Base-by-base conservation (phyloP, 441 rosid genomes). In the Pelargonium cotyledonis region DNA sequence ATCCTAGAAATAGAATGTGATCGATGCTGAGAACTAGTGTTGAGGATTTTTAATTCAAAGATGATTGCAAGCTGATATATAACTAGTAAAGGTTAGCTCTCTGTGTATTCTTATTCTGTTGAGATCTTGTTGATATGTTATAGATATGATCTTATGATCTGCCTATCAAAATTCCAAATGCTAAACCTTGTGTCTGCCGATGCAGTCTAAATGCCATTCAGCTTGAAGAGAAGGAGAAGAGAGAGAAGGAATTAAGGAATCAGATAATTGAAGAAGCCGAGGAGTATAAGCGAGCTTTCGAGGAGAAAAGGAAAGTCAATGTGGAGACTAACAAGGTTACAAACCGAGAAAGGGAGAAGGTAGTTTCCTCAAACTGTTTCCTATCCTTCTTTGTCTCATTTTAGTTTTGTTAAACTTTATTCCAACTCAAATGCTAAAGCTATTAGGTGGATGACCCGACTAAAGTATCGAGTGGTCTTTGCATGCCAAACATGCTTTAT, bases 181-280 rank as follows among this genome's bases (percentile, higher is more conserved):
- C 63, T 58, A 21, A 57, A 58, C 21, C 63, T 9, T 58, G 31
- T 58, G 31, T 58, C 23, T 10, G 63, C 9, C 10, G 21, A 51
- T 75, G 72, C 85, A 88, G 96, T 73, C 91, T 84, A 73, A 90
- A 90, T 75, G 89, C 88, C 43, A 74, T 86, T 69, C 78, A 65
- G 43, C 91, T 90, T 9, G 96, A 88, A 78, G 96, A 88, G 81
- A 90, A 90, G 84, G 93, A 86, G 79, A 88, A 82, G 79, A 84
- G 74, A 73, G 96, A 90, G 78, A 86, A 90, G 79, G 93, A 85
- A 66, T 76, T 84, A 88, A 84, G 96, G 77, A 79, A 73, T 23
- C 90, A 85, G 85, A 81, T 90, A 57, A 81, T 88, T 66, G 78
- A 73, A 49, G 93, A 90, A 70, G 96, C 86, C 9, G 89, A 88